phyloP scores from a whole-genome alignment of 1,284 basidiomycete species.

The Irpex sp. region DNA sequence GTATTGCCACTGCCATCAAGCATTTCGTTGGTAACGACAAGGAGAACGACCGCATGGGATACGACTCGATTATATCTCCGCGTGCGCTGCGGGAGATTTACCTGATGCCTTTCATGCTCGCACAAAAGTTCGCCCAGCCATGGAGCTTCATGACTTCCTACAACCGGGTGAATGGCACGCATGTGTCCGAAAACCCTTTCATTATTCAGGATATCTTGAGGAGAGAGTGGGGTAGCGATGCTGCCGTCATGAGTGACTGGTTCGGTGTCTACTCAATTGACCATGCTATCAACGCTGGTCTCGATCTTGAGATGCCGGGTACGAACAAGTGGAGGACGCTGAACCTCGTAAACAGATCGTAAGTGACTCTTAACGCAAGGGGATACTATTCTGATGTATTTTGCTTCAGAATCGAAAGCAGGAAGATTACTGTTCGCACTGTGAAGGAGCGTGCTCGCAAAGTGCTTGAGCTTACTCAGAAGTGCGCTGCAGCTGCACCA shows the following conservation, averaged over 20 bases:
- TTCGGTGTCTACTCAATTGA: slow-evolving; percentile 67
- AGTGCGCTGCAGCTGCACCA: slow-evolving; percentile 54
- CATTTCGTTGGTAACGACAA: slow-evolving; percentile 74
- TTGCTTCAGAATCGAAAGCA: slow-evolving; percentile 37
- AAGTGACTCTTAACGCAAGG: slow-evolving; percentile 1
- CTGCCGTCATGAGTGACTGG: slow-evolving; percentile 78
- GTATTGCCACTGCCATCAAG: slow-evolving; percentile 69
- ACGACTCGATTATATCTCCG: slow-evolving; percentile 55
- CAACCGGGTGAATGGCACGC: slow-evolving; percentile 67
- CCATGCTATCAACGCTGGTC: slow-evolving; percentile 58
- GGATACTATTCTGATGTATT: neutral
- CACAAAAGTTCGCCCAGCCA: slow-evolving; percentile 63
- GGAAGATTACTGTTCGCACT: slow-evolving; percentile 60
- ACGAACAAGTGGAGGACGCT: slow-evolving; percentile 64
- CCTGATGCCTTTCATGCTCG: slow-evolving; percentile 71
- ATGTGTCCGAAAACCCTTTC: slow-evolving; percentile 61
- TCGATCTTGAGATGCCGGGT: slow-evolving; percentile 80
- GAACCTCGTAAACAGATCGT: slow-evolving; percentile 57
- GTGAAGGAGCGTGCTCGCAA: slow-evolving; percentile 64
- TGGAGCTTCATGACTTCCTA: slow-evolving; percentile 75
- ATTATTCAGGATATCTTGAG: slow-evolving; percentile 64
- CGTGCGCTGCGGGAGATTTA: slow-evolving; percentile 80
- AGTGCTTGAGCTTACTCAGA: slow-evolving; percentile 61
- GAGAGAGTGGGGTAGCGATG: slow-evolving; percentile 72
- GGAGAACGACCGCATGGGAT: slow-evolving; percentile 62